Evolutionary conservation across 176 grass and related monocot species (phyloP), one percentile per base, ranked within the genome.

Genomic region (Musa itinerans): DNA sequence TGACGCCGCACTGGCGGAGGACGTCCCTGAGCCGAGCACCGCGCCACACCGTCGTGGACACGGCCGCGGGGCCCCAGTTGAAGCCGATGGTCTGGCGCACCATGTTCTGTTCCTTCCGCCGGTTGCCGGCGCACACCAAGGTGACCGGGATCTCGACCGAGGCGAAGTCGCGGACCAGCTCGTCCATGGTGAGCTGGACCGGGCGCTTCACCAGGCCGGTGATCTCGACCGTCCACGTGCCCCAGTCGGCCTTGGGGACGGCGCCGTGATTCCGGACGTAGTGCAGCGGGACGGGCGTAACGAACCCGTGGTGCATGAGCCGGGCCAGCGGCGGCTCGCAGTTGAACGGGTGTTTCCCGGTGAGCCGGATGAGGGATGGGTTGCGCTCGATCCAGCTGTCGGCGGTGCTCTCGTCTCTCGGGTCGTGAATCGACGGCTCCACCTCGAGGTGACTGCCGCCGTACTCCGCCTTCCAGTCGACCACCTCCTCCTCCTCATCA

Each of bases 71-170:
- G 53, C 72, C 72, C 72, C 72, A 74, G 53, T 74, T 74, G 72
- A 74, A 74, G 0, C 72, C 72, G 24, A 74, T 29, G 24, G 53
- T 29, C 72, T 74, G 72, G 72, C 53, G 53, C 23, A 43, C 24
- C 72, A 74, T 74, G 72, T 74, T 74, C 72, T 74, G 72, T 53
- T 74, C 72, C 53, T 74, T 74, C 11, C 72, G 72, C 72, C 72
- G 53, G 72, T 74, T 74, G 12, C 72, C 72, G 2, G 72, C 53
- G 72, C 72, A 74, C 21, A 74, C 72, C 8, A 74, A 13, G 24
- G 72, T 58, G 53, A 74, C 72, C 2, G 72, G 72, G 53, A 74
- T 74, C 53, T 74, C 72, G 53, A 74, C 53, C 7, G 52, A 53
- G 11, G 24, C 11, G 53, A 74, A 74, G 11, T 74, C 24, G 13